These are phyloP conservation scores for Protomyces arabidopsidicola DNA, from an alignment of 1,139 yeast species.

Conservation along the genomic window DNA sequence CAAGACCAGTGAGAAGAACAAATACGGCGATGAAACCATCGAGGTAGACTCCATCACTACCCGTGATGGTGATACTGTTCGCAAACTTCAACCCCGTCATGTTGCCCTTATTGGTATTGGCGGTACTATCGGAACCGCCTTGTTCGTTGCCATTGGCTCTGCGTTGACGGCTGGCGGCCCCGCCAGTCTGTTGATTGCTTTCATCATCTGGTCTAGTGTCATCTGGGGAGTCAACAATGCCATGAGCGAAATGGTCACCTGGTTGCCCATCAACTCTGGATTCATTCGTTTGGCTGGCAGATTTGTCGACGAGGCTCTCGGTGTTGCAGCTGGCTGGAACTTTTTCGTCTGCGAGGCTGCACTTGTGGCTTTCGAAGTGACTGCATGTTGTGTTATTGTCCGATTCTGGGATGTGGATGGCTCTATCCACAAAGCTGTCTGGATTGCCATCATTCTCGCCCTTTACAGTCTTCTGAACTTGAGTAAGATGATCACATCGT, in stretches of 20 bases:
- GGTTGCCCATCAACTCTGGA: constrained; percentile 77
- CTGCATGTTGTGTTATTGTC: constrained; percentile 75
- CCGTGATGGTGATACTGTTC: constrained; percentile 33
- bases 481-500: constrained; percentile 47
- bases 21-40: constrained; percentile 1
- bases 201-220: constrained; percentile 60
- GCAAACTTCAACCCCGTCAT: constrained; percentile 47
- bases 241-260: constrained; percentile 80
- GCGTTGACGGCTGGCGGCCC: constrained; percentile 79
- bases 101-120: constrained; percentile 51
- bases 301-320: constrained; percentile 43
- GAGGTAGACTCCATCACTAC: constrained; percentile 17
- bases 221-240: constrained; percentile 68
- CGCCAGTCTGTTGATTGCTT: constrained; percentile 70
- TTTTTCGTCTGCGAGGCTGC: constrained; percentile 88
- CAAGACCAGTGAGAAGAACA: neutral
- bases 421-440: constrained; percentile 18
- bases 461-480: constrained; percentile 38
- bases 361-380: constrained; percentile 74
- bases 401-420: constrained; percentile 54
- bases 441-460: constrained; percentile 22
- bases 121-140: constrained; percentile 50
- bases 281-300: constrained; percentile 44
- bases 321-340: constrained; percentile 77
- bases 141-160: constrained; percentile 67